Percentiles rank a stretch among this genome's conserved stretches.
phyloP scores from a whole-genome alignment of 805 yeast genomes.

The Candida patagonica region DNA sequence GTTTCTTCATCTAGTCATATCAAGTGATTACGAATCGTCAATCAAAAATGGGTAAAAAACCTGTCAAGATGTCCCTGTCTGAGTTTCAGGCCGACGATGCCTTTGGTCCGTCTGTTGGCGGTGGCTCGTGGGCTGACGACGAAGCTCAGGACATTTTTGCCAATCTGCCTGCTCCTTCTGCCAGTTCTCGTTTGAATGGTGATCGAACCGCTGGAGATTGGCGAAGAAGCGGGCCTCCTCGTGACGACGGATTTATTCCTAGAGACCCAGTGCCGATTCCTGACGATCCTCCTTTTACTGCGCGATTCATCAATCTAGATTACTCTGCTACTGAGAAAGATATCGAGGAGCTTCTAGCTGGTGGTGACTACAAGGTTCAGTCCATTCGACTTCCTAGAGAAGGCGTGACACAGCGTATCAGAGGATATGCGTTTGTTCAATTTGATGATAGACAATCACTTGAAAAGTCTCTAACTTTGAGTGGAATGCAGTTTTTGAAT shows the following conservation, averaged over 20 bases:
- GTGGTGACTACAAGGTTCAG: conserved; percentile 42
- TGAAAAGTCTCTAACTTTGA: conserved; percentile 60
- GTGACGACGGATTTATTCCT: conserved; percentile 1
- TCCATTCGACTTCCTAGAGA: conserved; percentile 71
- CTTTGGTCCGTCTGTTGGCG: conserved; percentile 13
- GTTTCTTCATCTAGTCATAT: no score
- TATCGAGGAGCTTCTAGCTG: conserved; percentile 25
- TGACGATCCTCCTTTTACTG: conserved; percentile 83
- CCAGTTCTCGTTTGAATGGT: conserved; percentile 15
- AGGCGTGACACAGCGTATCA: conserved; percentile 53
- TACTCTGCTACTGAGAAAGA: conserved; percentile 66
- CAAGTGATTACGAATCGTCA: neutral
- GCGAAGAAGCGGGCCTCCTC: neutral
- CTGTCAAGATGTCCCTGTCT: conserved; percentile 70
- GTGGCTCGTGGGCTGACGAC: conserved; percentile 74
- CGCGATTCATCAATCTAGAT: conserved; percentile 80
- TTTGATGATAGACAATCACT: conserved; percentile 75
- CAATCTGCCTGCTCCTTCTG: conserved; percentile 3
- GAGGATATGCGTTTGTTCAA: conserved; percentile 86
- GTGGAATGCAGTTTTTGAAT: conserved; percentile 63
- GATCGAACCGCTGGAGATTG: conserved; percentile 16
- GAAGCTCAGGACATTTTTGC: conserved; percentile 68
- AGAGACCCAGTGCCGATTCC: conserved; percentile 79
- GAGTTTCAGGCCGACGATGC: conserved; percentile 62
- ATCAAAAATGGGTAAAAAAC: conserved; percentile 45